Percentiles rank a stretch among this genome's conserved stretches.
These are phyloP conservation scores for Populus alba DNA, from an alignment of 345 rosid species.

Conservation along the genomic window DNA sequence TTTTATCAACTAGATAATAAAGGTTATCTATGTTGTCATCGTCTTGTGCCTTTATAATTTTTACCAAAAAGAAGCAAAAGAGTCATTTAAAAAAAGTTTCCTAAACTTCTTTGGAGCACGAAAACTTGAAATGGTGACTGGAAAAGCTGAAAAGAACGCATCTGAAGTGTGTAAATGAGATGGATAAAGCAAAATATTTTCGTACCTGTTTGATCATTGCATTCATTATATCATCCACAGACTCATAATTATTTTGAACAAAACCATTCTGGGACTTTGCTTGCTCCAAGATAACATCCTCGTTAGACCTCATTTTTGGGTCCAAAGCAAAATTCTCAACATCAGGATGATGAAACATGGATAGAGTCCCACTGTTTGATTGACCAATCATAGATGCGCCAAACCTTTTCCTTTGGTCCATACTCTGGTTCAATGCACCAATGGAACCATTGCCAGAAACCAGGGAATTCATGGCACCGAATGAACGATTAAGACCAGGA, in stretches of 20 bases:
- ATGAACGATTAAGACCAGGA: conserved; percentile 29
- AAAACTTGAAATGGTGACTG: background rate
- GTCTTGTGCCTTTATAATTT: background rate
- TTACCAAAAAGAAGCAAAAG: background rate
- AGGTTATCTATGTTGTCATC: background rate
- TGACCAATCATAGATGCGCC: conserved; percentile 40
- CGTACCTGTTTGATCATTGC: conserved; percentile 68
- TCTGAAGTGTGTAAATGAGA: background rate
- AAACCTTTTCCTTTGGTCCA: conserved; percentile 35
- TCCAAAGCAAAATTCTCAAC: conserved; percentile 36
- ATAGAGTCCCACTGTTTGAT: conserved; percentile 27
- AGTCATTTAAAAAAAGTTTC: background rate
- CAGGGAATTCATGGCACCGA: conserved; percentile 32
- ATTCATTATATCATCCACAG: conserved; percentile 66
- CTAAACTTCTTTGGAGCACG: background rate
- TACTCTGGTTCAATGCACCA: conserved; percentile 23
- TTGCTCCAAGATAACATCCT: conserved; percentile 41
- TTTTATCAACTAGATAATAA: background rate
- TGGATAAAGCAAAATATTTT: background rate
- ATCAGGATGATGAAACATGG: conserved; percentile 29
- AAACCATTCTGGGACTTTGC: conserved; percentile 45
- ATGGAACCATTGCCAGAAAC: conserved; percentile 33
- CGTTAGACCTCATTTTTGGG: conserved; percentile 36
- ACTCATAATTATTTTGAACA: conserved; percentile 44
- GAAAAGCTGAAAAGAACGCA: conserved; percentile 1